A percentile compares a stretch with the other conserved stretches of the same genome.
These are phyloP conservation scores for Phyllostachys edulis DNA, from an alignment of 176 grass and related monocot species.

Conservation along the genomic window DNA sequence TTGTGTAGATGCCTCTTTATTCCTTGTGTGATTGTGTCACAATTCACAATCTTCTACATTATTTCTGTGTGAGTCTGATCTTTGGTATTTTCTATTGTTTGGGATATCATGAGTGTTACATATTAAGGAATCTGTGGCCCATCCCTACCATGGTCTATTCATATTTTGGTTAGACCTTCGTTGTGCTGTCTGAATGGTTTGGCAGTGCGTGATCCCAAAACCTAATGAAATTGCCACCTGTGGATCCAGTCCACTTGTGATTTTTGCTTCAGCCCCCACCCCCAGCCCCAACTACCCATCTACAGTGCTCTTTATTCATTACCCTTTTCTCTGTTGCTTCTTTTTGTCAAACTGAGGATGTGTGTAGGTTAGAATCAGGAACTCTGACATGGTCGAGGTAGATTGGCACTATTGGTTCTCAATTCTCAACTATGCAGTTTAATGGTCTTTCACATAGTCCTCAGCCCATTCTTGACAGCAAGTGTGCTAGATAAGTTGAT, in stretches of 20 bases:
- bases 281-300: not conserved
- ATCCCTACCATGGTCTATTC: not conserved
- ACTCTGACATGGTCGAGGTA: not conserved
- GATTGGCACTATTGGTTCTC: not conserved
- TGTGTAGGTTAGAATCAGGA: not conserved
- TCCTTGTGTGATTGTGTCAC: not conserved
- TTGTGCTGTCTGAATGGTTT: not conserved
- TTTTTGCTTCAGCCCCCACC: too few species aligned
- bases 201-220: slow-evolving; percentile 4
- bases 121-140: not conserved
- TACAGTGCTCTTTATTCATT: not conserved
- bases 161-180: not conserved
- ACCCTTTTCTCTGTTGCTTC: not conserved
- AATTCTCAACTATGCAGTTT: not conserved
- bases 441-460: not conserved
- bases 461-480: not conserved
- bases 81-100: not conserved
- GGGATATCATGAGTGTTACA: not conserved
- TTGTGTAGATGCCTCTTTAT: not conserved
- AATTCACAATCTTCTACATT: slow-evolving; percentile 7
- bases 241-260: not conserved
- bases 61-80: not conserved
- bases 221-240: not conserved
- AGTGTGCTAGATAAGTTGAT: not conserved
- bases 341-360: not conserved